A percentile compares a stretch with the other conserved stretches of the same genome.
These are phyloP conservation scores for Trichosporon sp. DNA, from an alignment of 1,284 basidiomycete species.

Conservation along the genomic window DNA sequence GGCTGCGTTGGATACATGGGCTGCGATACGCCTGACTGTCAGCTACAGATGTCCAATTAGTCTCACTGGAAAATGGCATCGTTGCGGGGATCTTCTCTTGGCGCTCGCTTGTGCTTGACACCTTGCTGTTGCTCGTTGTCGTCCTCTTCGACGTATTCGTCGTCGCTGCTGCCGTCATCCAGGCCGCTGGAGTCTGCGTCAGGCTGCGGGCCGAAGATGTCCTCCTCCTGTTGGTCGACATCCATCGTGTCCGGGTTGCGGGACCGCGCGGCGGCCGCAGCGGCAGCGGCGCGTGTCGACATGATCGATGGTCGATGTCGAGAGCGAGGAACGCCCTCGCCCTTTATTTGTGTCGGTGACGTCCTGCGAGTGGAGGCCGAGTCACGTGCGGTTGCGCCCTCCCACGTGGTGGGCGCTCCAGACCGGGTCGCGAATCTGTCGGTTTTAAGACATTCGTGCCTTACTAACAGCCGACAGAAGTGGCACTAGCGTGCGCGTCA, in stretches of 20 bases:
- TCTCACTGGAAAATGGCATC: constrained; percentile 36
- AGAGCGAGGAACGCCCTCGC: not conserved
- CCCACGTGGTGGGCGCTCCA: not conserved
- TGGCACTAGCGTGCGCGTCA: not conserved
- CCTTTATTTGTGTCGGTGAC: constrained; percentile 6
- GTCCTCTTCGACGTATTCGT: constrained; percentile 14
- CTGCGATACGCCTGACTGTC: constrained; percentile 33
- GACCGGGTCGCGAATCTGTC: not conserved
- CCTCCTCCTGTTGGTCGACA: not conserved
- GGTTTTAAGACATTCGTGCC: not conserved
- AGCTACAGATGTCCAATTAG: not conserved
- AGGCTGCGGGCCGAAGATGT: not conserved
- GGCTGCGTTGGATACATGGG: constrained; percentile 24
- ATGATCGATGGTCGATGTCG: not conserved
- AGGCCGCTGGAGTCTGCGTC: constrained; percentile 26
- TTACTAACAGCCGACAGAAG: not conserved
- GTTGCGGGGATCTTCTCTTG: constrained; percentile 10
- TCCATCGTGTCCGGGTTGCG: constrained; percentile 7
- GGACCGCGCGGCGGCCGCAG: constrained; percentile 6
- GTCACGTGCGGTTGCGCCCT: not conserved
- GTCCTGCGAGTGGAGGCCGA: not conserved
- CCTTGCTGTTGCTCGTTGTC: constrained; percentile 8
- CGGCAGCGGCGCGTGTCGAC: constrained; percentile 11
- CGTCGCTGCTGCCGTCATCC: constrained; percentile 24
- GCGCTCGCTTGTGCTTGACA: not conserved